A percentile compares a stretch with the other conserved stretches of the same genome.
These are phyloP conservation scores for Venturia aucupariae DNA, from an alignment of 2,329 filamentous ascomycete species.

Conservation along the genomic window DNA sequence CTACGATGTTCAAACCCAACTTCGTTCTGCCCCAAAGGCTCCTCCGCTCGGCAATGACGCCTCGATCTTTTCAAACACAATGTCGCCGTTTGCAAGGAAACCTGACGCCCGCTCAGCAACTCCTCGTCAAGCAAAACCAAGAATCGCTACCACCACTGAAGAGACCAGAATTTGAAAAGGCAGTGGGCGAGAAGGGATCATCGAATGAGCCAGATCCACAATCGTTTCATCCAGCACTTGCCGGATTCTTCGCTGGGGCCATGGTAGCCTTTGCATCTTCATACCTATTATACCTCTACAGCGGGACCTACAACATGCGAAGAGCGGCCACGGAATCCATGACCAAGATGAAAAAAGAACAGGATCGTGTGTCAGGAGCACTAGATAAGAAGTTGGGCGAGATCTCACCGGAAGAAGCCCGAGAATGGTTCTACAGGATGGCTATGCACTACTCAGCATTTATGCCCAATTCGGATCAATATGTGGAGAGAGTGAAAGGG, in stretches of 20 bases:
- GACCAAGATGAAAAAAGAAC: neutral
- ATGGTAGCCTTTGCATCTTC: slow-evolving; percentile 10
- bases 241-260: slow-evolving; percentile 10
- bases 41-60: neutral
- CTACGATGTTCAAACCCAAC: neutral
- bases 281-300: slow-evolving; percentile 12
- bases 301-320: slow-evolving; percentile 8
- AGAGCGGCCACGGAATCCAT: slow-evolving; percentile 1
- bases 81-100: slow-evolving; percentile 5
- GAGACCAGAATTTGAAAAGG: neutral
- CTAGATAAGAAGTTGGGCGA: slow-evolving; percentile 6
- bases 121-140: neutral
- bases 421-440: slow-evolving; percentile 10
- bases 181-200: neutral
- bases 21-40: neutral
- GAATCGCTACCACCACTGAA: neutral
- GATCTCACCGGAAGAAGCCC: neutral
- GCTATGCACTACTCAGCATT: slow-evolving; percentile 11
- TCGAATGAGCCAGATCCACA: neutral
- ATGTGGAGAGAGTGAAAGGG: slow-evolving; percentile 1
- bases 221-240: slow-evolving; percentile 13
- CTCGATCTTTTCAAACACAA: slow-evolving; percentile 4
- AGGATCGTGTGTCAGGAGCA: neutral
- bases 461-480: slow-evolving; percentile 7
- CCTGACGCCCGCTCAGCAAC: neutral